Percentiles rank a stretch among this genome's conserved stretches.
Conservation (phyloP, 768 basidiomycete genomes). For the Asterophora lycoperdoides region DNA sequence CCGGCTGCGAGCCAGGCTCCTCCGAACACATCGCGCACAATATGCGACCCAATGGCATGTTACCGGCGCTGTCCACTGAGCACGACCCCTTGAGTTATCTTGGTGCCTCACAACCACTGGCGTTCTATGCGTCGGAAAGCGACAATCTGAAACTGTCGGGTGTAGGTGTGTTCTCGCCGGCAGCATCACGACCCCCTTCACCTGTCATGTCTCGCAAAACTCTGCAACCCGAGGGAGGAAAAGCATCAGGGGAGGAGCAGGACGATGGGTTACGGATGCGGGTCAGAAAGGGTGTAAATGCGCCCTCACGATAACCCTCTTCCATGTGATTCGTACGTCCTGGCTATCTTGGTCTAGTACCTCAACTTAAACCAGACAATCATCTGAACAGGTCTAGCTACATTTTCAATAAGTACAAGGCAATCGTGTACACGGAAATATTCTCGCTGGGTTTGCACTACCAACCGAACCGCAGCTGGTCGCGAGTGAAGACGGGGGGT, state of each 20-base stretch:
- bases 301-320: not conserved
- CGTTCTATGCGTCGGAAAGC: slow-evolving; percentile 50
- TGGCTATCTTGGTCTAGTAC: not conserved
- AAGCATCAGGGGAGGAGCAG: slow-evolving; percentile 13
- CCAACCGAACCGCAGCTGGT: slow-evolving; percentile 78
- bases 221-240: slow-evolving; percentile 20
- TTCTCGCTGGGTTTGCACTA: slow-evolving; percentile 23
- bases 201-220: slow-evolving; percentile 47
- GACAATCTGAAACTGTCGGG: slow-evolving; percentile 57
- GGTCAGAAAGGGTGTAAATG: slow-evolving; percentile 4
- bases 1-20: slow-evolving; percentile 19
- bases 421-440: slow-evolving; percentile 10
- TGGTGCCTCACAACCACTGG: slow-evolving; percentile 31
- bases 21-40: slow-evolving; percentile 8
- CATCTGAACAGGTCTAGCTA: slow-evolving; percentile 4
- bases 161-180: slow-evolving; percentile 72
- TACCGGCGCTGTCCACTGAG: slow-evolving; percentile 7
- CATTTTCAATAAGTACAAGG: slow-evolving; percentile 12
- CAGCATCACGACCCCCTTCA: slow-evolving; percentile 60
- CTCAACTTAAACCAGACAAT: not conserved
- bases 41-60: slow-evolving; percentile 4
- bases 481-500: slow-evolving; percentile 88
- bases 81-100: slow-evolving; percentile 9
- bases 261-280: slow-evolving; percentile 19
- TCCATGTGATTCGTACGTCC: not conserved